Base-by-base conservation (phyloP, 2,329 filamentous ascomycete species). In the Fusarium floridanum region DNA sequence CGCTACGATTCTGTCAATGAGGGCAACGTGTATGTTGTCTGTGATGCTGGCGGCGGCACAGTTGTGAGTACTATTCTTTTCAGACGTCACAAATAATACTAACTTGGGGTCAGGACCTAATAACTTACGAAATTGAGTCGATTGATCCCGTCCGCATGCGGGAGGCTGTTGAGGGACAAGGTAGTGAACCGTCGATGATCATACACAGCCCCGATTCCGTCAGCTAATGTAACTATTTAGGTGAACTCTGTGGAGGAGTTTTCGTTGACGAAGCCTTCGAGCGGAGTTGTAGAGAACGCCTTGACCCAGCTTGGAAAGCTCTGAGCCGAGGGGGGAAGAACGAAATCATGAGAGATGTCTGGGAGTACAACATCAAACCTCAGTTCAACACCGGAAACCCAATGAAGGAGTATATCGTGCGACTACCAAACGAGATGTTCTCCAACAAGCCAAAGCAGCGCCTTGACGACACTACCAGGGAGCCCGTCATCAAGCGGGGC, bases 41-140 rank as follows among this genome's bases (percentile, higher is more conserved):
- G 41, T 22, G 41, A 43, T 43, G 41, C 41, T 7, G 41, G 41
- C 1, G 41, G n/a, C 1, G n/a, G 41, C 41, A 43, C 41, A 10
- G 41, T 43, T 20, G 41, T 43, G 1, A 43, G 41, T 43, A 9
- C 37, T 16, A 0, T 39, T 22, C 41, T 43, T 22, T 20, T 22
- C n/a, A 22, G 2, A 3, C 11, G 2, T 12, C 10, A 20, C 41
- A 2, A 12, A 6, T 2, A 2, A 17, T 3, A 3, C n/a, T 43
- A 17, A 43, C 41, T 43, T 43, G 10, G 6, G n/a, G 5, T 1
- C n/a, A 43, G 41, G n/a, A 43, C 11, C n/a, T 43, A 5, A 22
- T 43, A 2, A 43, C 41, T 10, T 43, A 43, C 10, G n/a, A 43
- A 5, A 43, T 43, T 12, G 11, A 43, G 41, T 43, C 41, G 5